Conservation (phyloP, 768 basidiomycete genomes). For the Strobilomyces echinocephalus region DNA sequence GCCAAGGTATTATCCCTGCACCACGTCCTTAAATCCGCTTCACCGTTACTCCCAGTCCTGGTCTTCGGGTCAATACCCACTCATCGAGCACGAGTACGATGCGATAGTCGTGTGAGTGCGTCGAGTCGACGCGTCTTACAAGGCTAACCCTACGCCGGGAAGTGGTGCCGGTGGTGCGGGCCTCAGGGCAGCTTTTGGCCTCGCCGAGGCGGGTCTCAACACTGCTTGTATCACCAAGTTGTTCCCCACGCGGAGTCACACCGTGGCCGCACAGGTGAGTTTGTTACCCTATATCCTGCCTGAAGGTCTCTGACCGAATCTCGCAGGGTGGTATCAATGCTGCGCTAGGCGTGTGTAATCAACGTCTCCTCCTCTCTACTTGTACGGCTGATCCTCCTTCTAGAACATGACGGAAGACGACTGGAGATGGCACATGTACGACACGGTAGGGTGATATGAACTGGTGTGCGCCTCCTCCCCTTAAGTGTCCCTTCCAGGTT, state of each 20-base stretch:
- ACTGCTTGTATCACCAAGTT: conserved; percentile 99
- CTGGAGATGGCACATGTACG: conserved; percentile 99
- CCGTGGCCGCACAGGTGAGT: conserved; percentile 91
- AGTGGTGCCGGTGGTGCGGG: conserved; percentile 98
- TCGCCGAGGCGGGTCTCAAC: conserved; percentile 97
- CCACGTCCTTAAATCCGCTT: conserved; percentile 1
- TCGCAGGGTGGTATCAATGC: conserved; percentile 94
- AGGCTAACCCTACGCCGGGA: conserved; percentile 15
- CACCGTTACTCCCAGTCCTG: conserved; percentile 45
- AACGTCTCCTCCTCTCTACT: conserved; percentile 1
- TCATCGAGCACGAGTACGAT: conserved; percentile 99
- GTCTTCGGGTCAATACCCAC: conserved; percentile 86
- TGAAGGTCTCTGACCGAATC: conserved; percentile 9
- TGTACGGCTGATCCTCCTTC: background rate
- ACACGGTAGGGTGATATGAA: conserved; percentile 56
- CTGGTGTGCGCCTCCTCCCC: conserved; percentile 2
- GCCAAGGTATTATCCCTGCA: conserved; percentile 52
- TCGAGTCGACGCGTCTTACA: background rate
- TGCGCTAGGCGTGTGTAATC: conserved; percentile 73
- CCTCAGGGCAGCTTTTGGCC: conserved; percentile 95
- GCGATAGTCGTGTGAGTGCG: conserved; percentile 95
- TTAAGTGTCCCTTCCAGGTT: conserved; percentile 50
- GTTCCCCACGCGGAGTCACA: conserved; percentile 97
- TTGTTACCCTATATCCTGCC: background rate
- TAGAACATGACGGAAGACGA: conserved; percentile 99